Percentiles rank a stretch among this genome's conserved stretches.
These are phyloP conservation scores for Roridomyces roridus DNA, from an alignment of 768 basidiomycete genomes.

Conservation along the genomic window DNA sequence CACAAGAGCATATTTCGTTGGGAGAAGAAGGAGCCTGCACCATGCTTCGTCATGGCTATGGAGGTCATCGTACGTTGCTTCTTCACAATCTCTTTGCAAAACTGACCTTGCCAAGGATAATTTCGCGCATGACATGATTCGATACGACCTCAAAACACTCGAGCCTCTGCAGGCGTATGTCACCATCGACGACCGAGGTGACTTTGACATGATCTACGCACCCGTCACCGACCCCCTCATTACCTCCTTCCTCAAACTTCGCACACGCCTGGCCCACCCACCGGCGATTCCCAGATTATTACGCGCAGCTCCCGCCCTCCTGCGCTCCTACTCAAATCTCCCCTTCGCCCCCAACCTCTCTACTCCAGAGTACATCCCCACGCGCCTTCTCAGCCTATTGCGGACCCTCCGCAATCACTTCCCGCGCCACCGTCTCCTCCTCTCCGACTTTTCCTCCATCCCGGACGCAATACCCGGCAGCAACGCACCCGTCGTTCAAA, in stretches of 20 bases:
- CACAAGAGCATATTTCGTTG: conserved; percentile 90
- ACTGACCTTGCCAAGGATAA: conserved; percentile 69
- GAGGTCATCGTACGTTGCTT: conserved; percentile 88
- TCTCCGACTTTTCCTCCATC: conserved; percentile 90
- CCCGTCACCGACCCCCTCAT: conserved; percentile 88
- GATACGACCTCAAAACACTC: conserved; percentile 83
- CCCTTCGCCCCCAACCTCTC: conserved; percentile 67
- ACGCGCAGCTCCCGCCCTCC: conserved; percentile 58
- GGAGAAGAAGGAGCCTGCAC: conserved; percentile 74
- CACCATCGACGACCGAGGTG: conserved; percentile 77
- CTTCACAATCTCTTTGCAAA: background rate
- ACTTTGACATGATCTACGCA: conserved; percentile 85
- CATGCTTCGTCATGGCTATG: conserved; percentile 93
- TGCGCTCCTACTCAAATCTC: conserved; percentile 68
- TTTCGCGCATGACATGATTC: conserved; percentile 93
- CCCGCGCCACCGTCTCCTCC: conserved; percentile 90
- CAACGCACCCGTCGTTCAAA: conserved; percentile 94
- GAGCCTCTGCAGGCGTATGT: conserved; percentile 87
- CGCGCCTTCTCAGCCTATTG: conserved; percentile 85
- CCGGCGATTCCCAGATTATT: conserved; percentile 64
- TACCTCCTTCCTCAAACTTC: conserved; percentile 73
- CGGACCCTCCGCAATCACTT: conserved; percentile 83
- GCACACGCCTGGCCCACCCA: conserved; percentile 61
- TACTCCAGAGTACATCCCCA: conserved; percentile 88
- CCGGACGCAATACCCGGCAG: conserved; percentile 84